Evolutionary conservation across 331 rosid genomes (phyloP), one percentile per base, ranked within the genome.

Genomic region (Malus hybrid): DNA sequence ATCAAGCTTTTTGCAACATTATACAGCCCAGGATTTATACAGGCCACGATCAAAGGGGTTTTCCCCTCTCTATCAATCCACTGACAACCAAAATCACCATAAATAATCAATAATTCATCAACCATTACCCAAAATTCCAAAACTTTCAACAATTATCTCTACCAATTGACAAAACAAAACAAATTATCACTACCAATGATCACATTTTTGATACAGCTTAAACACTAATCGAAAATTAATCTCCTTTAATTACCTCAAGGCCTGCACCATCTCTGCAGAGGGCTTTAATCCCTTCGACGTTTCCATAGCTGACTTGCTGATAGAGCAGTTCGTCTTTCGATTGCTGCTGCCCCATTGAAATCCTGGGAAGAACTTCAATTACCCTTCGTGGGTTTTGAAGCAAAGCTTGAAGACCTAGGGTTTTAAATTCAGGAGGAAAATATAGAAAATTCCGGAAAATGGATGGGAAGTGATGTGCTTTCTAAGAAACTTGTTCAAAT

Each of bases 11-110:
- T 90, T 0, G 96, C 90, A 27, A 90, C 96, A 76, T 80, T 82
- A 69, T 71, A 76, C 39, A 84, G 89, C 81, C 87, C 93, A 14
- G 88, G 89, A 22, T 86, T 92, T 93, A 89, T 86, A 78, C 97
- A 90, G 55, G 98, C 98, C 78, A 86, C 88, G 48, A 92, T 95
- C 86, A 95, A 88, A 24, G 99, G 90, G 46, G 98, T 95, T 74
- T 92, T 88, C 31, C 81, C 90, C 27, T 95, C 98, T 83, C 74
- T 88, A 55, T 95, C 97, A 68, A 76, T 65, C 93, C 96, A 92
- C 99, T 95, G 86, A 62, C 12, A 82, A 78, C 52, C 56, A 61
- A 79, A 74, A 60, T 10, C 29, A 39, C 29, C 42, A 34, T 3
- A 34, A 46, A 52, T 36, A 18, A 66, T 8, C 69, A 70, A 18